These are phyloP conservation scores for Pyrrhoderma lamaoense DNA, from an alignment of 1,284 basidiomycete species.

Conservation along the genomic window DNA sequence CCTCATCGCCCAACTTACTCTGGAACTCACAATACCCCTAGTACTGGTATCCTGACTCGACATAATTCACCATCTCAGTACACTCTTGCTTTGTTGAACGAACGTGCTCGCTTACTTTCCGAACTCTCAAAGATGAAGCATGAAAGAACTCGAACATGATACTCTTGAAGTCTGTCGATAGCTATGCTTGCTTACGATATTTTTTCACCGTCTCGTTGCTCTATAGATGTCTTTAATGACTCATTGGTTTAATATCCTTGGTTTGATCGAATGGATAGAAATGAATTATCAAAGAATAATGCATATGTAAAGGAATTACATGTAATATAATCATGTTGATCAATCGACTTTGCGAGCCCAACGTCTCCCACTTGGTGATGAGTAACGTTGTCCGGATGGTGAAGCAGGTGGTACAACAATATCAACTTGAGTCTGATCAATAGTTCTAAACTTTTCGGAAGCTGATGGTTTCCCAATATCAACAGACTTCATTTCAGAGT, in stretches of 20 bases:
- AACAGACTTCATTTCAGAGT: conserved; percentile 28
- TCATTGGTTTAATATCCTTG: too few relatives aligned
- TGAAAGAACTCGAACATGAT: not conserved
- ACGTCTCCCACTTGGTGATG: conserved; percentile 18
- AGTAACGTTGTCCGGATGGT: conserved; percentile 1
- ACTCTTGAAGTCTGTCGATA: not conserved
- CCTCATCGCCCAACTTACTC: not conserved
- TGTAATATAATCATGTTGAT: too few relatives aligned
- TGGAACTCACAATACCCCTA: not conserved
- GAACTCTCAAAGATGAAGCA: conserved; percentile 36
- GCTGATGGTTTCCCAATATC: conserved; percentile 13
- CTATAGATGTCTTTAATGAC: too few relatives aligned
- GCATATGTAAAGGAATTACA: not conserved
- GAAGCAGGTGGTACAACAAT: conserved; percentile 19
- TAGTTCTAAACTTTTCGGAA: conserved; percentile 18
- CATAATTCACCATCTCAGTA: conserved; percentile 35
- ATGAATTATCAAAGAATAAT: not conserved
- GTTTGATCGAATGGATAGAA: too few relatives aligned
- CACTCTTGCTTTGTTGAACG: conserved; percentile 41
- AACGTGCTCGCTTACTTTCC: conserved; percentile 41
- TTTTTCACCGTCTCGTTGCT: too few relatives aligned
- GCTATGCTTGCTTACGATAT: too few relatives aligned
- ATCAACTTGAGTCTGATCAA: conserved; percentile 13
- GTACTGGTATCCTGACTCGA: conserved; percentile 24
- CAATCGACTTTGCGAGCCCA: conserved; percentile 24